phyloP scores from a whole-genome alignment of 176 grass and related monocot genomes.

The Carex scoparia region DNA sequence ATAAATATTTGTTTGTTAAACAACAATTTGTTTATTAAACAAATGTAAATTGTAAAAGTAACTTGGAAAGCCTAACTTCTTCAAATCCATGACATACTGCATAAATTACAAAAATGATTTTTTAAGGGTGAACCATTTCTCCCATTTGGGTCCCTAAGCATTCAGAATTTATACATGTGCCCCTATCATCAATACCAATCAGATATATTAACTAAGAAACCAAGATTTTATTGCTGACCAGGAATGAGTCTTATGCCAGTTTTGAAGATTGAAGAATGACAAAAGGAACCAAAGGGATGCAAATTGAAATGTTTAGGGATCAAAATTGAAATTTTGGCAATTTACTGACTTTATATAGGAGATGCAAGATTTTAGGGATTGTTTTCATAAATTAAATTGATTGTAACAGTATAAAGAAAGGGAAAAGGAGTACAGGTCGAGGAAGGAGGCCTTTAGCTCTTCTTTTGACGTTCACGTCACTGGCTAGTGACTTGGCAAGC shows the following conservation, averaged over 20 bases:
- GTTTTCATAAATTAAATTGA: not conserved
- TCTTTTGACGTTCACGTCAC: slow-evolving; percentile 67
- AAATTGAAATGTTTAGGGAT: not conserved
- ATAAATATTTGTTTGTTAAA: not conserved
- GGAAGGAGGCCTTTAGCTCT: slow-evolving; percentile 93
- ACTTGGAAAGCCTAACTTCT: not conserved
- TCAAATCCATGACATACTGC: not conserved
- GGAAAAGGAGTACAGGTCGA: slow-evolving; percentile 53
- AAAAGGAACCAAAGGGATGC: not conserved
- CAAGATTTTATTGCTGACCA: not conserved
- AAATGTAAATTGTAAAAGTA: not conserved
- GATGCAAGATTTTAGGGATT: not conserved
- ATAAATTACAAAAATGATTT: not conserved
- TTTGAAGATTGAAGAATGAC: not conserved
- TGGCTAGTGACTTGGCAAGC: slow-evolving; percentile 83
- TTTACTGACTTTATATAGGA: not conserved
- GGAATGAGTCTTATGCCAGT: not conserved
- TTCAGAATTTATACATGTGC: not conserved
- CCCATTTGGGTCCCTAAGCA: not conserved
- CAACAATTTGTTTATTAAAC: not conserved
- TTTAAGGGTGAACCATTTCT: not conserved
- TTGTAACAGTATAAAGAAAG: slow-evolving; percentile 11
- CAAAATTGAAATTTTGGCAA: not conserved
- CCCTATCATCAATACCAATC: not conserved
- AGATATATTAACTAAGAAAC: not conserved